Evolutionary conservation across 2,329 filamentous ascomycete genomes (phyloP), one percentile per base, ranked within the genome.

Genomic region (Canariomyces notabilis): DNA sequence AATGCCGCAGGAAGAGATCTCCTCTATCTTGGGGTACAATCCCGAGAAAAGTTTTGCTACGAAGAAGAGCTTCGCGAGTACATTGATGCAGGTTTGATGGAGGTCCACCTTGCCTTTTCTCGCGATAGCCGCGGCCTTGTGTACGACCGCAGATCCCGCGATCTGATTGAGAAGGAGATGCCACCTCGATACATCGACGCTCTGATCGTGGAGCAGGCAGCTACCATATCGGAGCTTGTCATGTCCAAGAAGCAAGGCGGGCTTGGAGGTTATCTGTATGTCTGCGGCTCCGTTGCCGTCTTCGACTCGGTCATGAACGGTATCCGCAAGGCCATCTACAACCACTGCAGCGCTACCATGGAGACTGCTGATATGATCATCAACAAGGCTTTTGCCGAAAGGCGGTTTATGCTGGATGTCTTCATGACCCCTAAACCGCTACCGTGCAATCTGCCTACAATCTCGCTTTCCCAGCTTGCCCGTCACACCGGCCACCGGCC

Each of bases 181-280:
- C 61, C 71, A 1, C 70, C 75, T 9, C 67, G 75, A 3, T 77
- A 78, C 48, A 76, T 78, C 18, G 74, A 78, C 50, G 60, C 64
- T 1, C 54, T 76, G 4, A 76, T 78, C 19, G 64, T 72, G 0
- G 73, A 77, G 49, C 73, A 77, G 53, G 72, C 73, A 0, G 66
- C 67, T 0, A 68, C 65, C 0, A 67, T 79, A 6, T 76, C 73
- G 22, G 75, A 78, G 42, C 63, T 78, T 14, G 72, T 77, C 43
- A 77, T 78, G 73, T 74, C 71, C 0, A 79, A 77, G 61, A 75
- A 73, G 36, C 73, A 76, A 37, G 75, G 75, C 4, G 74, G 74
- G 0, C 60, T 72, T 1, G 71, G 70, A 14, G 71, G 70, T 0
- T 69, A 74, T 43, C 61, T 76, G 2, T 75, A 74, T 48, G 67